Percentiles rank a stretch among this genome's conserved stretches.
Evolutionary conservation across 305 asterid species (phyloP).

Genomic region (Fraxinus dipetala): DNA sequence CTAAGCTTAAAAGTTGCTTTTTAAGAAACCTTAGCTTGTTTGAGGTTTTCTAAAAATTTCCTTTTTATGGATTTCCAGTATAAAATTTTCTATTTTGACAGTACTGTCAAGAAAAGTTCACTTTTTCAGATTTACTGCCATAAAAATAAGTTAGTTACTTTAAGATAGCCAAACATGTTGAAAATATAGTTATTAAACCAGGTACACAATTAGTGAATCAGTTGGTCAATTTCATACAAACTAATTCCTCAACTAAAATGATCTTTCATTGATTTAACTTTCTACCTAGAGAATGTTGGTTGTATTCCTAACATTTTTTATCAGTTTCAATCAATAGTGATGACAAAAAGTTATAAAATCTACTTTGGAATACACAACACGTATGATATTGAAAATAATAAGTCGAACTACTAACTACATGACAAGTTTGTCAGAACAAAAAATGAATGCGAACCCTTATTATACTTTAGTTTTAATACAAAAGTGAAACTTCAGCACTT

Average conservation of each 20-base stretch:
- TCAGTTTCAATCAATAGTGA: not conserved
- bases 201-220: not conserved
- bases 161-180: not conserved
- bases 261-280: not conserved
- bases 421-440: not conserved
- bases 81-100: not conserved
- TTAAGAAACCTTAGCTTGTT: not conserved
- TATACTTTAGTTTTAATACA: not conserved
- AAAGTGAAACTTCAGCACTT: constrained; percentile 14
- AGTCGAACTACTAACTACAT: not conserved
- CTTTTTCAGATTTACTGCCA: not conserved
- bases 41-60: not conserved
- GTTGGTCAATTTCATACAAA: not conserved
- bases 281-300: not conserved
- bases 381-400: not conserved
- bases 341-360: not conserved
- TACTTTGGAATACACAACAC: not conserved
- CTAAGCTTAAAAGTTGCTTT: not conserved
- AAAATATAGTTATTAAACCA: not conserved
- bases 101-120: not conserved
- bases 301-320: not conserved
- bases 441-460: not conserved
- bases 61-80: not conserved
- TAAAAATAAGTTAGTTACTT: not conserved
- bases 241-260: not conserved